Evolutionary conservation across 78 protist species (phyloP).

Genomic region (Diacronema lutheri): DNA sequence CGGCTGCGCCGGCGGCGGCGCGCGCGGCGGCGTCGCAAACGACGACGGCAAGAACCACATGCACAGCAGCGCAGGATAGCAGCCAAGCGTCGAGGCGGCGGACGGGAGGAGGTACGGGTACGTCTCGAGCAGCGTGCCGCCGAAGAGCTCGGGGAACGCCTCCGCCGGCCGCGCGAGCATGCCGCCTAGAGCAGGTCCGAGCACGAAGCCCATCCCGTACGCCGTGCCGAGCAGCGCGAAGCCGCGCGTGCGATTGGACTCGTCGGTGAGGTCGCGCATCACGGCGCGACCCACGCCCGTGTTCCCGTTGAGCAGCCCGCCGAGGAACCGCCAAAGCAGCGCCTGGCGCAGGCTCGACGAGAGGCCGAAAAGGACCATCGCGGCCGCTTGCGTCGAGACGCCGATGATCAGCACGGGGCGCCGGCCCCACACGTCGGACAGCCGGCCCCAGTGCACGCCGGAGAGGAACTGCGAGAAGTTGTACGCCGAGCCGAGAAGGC

Average conservation of each 20-base stretch:
- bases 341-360: not conserved
- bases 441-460: not conserved
- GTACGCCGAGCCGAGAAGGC: not conserved
- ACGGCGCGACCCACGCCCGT: not conserved
- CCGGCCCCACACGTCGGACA: not conserved
- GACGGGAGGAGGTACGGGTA: slow-evolving; percentile 4
- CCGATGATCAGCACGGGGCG: not conserved
- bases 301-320: not conserved
- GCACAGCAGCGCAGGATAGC: not conserved
- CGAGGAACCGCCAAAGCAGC: not conserved
- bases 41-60: not conserved
- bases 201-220: not conserved
- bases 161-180: not conserved
- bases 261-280: not conserved
- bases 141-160: not conserved
- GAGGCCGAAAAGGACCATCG: not conserved
- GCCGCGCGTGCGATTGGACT: not conserved
- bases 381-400: too few relatives aligned
- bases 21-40: not conserved
- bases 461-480: not conserved
- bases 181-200: not conserved
- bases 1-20: not conserved
- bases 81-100: not conserved
- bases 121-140: too few relatives aligned
- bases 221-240: not conserved